Conservation (phyloP, 2,329 filamentous ascomycete species). For the Aureobasidium sp. region DNA sequence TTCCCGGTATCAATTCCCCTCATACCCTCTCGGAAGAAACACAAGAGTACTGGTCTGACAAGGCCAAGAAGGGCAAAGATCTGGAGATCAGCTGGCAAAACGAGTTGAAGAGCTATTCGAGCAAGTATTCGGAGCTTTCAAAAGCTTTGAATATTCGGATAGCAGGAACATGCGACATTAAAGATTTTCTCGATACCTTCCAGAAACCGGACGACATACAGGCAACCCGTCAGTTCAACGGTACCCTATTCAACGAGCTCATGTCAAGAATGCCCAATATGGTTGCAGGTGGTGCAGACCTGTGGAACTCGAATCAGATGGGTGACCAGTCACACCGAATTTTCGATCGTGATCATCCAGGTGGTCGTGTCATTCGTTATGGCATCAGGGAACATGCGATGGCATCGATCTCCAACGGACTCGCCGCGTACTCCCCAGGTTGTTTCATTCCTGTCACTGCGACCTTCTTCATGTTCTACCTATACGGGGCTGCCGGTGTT, state of each 20-base stretch:
- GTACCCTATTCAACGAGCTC: constrained; percentile 11
- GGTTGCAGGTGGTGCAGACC: constrained; percentile 24
- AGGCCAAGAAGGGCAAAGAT: background rate
- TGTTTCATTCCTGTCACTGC: constrained; percentile 66
- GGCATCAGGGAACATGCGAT: constrained; percentile 43
- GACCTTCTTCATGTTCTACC: constrained; percentile 71
- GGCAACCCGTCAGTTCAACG: constrained; percentile 18
- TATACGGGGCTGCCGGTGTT: constrained; percentile 63
- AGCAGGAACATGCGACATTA: background rate
- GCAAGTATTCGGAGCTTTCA: constrained; percentile 47
- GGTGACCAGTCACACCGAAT: constrained; percentile 13
- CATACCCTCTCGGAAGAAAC: constrained; percentile 14
- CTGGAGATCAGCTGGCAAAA: constrained; percentile 46
- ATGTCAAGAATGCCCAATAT: background rate
- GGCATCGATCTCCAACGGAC: constrained; percentile 53
- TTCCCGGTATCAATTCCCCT: background rate
- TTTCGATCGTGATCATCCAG: constrained; percentile 11
- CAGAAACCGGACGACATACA: constrained; percentile 6
- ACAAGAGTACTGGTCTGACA: background rate
- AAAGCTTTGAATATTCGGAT: constrained; percentile 43
- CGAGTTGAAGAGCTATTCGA: constrained; percentile 43
- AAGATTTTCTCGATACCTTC: background rate
- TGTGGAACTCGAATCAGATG: constrained; percentile 29
- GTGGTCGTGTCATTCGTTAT: constrained; percentile 56
- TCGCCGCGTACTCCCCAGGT: constrained; percentile 63